Conservation (phyloP, 1,284 basidiomycete genomes). For the Irpex sp. region DNA sequence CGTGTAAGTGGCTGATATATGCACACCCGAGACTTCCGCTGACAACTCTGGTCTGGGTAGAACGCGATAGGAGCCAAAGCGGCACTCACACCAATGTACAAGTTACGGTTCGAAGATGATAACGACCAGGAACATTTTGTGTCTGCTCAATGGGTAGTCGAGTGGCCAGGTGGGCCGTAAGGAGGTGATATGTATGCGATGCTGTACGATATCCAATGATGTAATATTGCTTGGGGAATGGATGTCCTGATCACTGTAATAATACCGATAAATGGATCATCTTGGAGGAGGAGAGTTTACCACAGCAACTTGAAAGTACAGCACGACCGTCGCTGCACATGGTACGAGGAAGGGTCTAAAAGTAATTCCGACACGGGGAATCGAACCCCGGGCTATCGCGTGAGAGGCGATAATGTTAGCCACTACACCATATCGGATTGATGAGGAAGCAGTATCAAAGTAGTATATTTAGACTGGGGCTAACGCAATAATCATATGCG, state of each 20-base stretch:
- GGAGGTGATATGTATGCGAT: too few species aligned
- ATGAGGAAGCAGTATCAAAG: background rate
- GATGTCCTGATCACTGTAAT: too few species aligned
- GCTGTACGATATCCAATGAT: too few species aligned
- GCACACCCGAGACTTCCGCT: slow-evolving; percentile 1
- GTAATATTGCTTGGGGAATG: too few species aligned
- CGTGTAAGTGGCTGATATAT: slow-evolving; percentile 39
- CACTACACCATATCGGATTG: slow-evolving; percentile 9
- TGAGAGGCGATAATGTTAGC: slow-evolving; percentile 11
- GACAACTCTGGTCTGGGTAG: slow-evolving; percentile 10
- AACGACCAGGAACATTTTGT: slow-evolving; percentile 76
- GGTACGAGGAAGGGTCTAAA: background rate
- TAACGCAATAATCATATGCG: too few species aligned
- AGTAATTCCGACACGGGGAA: slow-evolving; percentile 7
- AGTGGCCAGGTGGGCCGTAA: slow-evolving; percentile 50
- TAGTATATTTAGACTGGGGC: too few species aligned
- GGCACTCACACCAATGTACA: slow-evolving; percentile 52
- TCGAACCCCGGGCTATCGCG: slow-evolving; percentile 10
- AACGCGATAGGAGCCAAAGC: slow-evolving; percentile 18
- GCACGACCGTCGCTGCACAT: too few species aligned
- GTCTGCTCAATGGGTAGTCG: slow-evolving; percentile 70
- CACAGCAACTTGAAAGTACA: too few species aligned
- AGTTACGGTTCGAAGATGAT: slow-evolving; percentile 80
- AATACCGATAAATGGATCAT: too few species aligned
- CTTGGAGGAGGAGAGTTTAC: too few species aligned